phyloP scores from a whole-genome alignment of 148 eudicot genomes.

The Rhododendron vialii region DNA sequence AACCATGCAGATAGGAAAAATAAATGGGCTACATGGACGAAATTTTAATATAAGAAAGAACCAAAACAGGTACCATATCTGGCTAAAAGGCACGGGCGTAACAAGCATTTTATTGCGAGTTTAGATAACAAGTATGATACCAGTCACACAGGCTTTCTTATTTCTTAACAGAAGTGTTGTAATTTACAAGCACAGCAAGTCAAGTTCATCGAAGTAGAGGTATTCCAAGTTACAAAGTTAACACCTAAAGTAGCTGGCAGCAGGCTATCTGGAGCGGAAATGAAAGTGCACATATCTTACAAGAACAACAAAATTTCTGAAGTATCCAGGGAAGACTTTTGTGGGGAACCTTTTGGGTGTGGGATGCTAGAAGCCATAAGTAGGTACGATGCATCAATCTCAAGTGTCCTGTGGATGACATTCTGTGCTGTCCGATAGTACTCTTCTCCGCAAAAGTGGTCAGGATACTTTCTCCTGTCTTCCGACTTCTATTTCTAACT shows the following conservation, averaged over 20 bases:
- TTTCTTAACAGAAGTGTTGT: background rate
- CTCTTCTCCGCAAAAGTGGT: too few relatives aligned
- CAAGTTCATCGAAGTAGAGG: background rate
- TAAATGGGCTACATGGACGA: background rate
- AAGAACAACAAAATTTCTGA: background rate
- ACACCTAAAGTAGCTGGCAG: background rate
- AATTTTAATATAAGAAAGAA: background rate
- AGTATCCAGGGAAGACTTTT: background rate
- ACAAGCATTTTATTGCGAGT: background rate
- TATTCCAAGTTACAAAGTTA: background rate
- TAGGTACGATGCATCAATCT: too few relatives aligned
- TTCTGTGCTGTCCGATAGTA: too few relatives aligned
- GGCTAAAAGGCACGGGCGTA: background rate
- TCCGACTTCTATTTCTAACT: too few relatives aligned
- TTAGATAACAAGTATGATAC: background rate
- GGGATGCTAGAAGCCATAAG: too few relatives aligned
- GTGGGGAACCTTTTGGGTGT: too few relatives aligned
- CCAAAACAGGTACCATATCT: background rate
- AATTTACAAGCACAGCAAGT: background rate
- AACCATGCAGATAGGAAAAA: background rate
- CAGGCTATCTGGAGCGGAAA: background rate
- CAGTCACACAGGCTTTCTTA: background rate
- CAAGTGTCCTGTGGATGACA: too few relatives aligned
- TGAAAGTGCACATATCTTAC: background rate
- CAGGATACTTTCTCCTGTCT: too few relatives aligned